These are phyloP conservation scores for Vararia minispora DNA, from an alignment of 768 basidiomycete genomes.

Conservation along the genomic window DNA sequence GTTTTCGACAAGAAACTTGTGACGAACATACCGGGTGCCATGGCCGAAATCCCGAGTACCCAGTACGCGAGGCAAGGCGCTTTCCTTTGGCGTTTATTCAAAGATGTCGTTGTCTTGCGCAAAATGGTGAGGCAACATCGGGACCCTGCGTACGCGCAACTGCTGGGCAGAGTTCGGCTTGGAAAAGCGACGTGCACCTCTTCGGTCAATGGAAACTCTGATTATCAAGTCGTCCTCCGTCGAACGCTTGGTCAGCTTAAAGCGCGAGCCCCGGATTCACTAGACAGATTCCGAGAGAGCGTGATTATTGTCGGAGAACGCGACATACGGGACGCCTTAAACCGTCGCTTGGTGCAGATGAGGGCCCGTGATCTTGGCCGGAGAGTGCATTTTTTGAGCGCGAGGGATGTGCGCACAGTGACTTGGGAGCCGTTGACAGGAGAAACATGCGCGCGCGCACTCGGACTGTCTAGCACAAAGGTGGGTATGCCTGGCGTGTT, in stretches of 20 bases:
- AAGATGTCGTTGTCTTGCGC: neutral
- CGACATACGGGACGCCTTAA: neutral
- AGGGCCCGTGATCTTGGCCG: no score
- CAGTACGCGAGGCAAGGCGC: neutral
- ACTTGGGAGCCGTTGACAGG: no score
- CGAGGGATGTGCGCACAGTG: no score
- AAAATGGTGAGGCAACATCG: neutral
- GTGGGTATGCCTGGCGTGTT: constrained; percentile 1
- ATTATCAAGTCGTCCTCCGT: neutral
- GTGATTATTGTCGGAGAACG: neutral
- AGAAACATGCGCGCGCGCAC: neutral
- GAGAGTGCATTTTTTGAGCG: no score
- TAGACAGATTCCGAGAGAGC: neutral
- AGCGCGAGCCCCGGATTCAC: neutral
- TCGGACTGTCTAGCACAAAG: neutral
- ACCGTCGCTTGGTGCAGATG: no score
- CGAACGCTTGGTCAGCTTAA: neutral
- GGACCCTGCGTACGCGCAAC: neutral
- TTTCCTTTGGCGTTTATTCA: neutral
- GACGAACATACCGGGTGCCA: neutral
- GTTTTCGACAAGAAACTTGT: constrained; percentile 13
- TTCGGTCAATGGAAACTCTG: neutral
- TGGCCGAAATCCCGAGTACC: neutral
- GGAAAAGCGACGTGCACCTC: neutral
- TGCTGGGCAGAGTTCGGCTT: neutral